These are phyloP conservation scores for Talaromyces sp. DNA, from an alignment of 2,329 filamentous ascomycete genomes.

Conservation along the genomic window DNA sequence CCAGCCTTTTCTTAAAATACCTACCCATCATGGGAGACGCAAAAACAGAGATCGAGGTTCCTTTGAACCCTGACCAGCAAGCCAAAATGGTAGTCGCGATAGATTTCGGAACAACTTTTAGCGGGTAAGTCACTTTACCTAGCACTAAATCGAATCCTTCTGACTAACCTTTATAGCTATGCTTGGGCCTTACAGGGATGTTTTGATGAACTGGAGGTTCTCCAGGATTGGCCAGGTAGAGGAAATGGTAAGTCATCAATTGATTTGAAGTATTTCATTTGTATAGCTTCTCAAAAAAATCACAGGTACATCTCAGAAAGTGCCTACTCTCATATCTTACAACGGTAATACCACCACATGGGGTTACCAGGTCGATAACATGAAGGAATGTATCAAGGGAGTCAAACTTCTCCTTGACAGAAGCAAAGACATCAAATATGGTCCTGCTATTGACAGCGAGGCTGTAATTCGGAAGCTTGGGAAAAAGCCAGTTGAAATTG, in stretches of 20 bases:
- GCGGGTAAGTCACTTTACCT: constrained; percentile 21
- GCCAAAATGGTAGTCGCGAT: constrained; percentile 26
- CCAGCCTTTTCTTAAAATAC: too few relatives aligned
- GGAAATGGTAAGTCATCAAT: constrained; percentile 21
- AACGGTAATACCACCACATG: constrained; percentile 13
- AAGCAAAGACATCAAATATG: not conserved
- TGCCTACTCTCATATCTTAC: constrained; percentile 19
- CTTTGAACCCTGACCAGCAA: too few relatives aligned
- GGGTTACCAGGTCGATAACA: constrained; percentile 25
- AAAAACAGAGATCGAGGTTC: too few relatives aligned
- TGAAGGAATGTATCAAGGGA: constrained; percentile 29
- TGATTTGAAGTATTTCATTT: too few relatives aligned
- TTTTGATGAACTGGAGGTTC: constrained; percentile 21
- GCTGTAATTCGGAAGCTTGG: not conserved
- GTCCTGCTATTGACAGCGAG: not conserved
- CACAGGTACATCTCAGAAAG: constrained; percentile 24
- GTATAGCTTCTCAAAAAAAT: not conserved
- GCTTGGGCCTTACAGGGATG: constrained; percentile 23
- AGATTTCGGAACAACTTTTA: constrained; percentile 38
- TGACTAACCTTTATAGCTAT: constrained; percentile 8
- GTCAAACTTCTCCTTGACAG: constrained; percentile 17
- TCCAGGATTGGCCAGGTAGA: constrained; percentile 29
- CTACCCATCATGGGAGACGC: too few relatives aligned
- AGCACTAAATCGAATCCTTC: not conserved
- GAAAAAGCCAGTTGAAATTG: not conserved